Conservation (phyloP, 2,329 filamentous ascomycete genomes). For the Cryphonectria naterciae region DNA sequence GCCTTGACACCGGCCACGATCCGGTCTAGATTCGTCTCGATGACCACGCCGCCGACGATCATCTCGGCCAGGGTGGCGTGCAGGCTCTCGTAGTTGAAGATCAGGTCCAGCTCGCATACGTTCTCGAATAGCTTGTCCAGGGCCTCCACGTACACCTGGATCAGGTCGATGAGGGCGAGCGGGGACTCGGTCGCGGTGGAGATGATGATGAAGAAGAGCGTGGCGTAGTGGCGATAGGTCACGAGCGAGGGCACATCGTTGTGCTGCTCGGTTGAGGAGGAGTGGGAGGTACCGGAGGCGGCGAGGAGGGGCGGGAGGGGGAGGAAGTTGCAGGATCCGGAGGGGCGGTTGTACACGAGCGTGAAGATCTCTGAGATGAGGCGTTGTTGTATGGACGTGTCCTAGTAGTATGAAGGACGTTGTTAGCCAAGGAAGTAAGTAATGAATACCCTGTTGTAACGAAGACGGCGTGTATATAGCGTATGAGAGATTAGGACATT, state of each 20-base stretch:
- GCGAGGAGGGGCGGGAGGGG: conserved; percentile 72
- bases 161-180: conserved; percentile 91
- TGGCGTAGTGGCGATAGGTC: conserved; percentile 97
- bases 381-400: conserved; percentile 95
- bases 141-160: conserved; percentile 97
- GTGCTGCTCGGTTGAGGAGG: conserved; percentile 65
- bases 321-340: conserved; percentile 96
- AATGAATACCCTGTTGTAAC: neutral
- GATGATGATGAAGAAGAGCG: conserved; percentile 98
- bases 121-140: conserved; percentile 96
- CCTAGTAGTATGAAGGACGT: conserved; percentile 63
- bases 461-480: neutral
- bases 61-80: conserved; percentile 91
- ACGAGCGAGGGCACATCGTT: conserved; percentile 94
- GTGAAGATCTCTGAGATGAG: conserved; percentile 97
- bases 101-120: conserved; percentile 96
- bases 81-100: conserved; percentile 98
- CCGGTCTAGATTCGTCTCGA: conserved; percentile 87
- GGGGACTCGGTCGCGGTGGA: conserved; percentile 95
- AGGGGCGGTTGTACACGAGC: conserved; percentile 86
- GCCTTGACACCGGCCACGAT: conserved; percentile 83
- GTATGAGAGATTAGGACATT: neutral
- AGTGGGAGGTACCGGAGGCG: conserved; percentile 65
- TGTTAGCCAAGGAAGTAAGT: neutral
- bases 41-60: conserved; percentile 92